Percentiles rank a stretch among this genome's conserved stretches.
These are phyloP conservation scores for Ophiocordyceps camponoti-leonardi DNA, from an alignment of 2,329 filamentous ascomycete species.

Conservation along the genomic window DNA sequence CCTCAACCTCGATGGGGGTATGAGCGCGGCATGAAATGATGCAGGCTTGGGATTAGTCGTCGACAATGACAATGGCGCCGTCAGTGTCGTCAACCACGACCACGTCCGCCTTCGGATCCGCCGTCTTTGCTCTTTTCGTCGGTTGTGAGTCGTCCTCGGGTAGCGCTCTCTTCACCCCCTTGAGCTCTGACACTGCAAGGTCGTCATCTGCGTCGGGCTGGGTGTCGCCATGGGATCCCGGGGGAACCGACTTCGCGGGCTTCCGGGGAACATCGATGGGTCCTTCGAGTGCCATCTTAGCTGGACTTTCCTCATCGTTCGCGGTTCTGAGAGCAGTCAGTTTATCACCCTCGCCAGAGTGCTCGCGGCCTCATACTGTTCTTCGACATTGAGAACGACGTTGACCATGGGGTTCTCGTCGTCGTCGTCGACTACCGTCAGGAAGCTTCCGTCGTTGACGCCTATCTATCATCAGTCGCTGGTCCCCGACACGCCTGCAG, in stretches of 20 bases:
- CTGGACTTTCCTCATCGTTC: constrained; percentile 32
- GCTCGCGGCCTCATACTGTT: constrained; percentile 29
- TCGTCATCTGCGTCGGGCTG: constrained; percentile 23
- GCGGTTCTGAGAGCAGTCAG: constrained; percentile 21
- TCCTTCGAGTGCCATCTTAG: constrained; percentile 27
- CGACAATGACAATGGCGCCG: constrained; percentile 52
- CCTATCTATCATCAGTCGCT: constrained; percentile 21
- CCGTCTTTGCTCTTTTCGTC: constrained; percentile 31
- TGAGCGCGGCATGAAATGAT: constrained; percentile 43
- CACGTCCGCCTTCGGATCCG: constrained; percentile 17
- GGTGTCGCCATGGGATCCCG: constrained; percentile 21
- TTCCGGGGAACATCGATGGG: constrained; percentile 34
- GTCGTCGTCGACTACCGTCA: constrained; percentile 75
- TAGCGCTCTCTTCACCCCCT: constrained; percentile 27
- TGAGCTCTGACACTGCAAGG: constrained; percentile 11
- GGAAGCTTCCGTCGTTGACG: constrained; percentile 54
- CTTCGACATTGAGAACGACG: constrained; percentile 53
- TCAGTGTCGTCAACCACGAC: constrained; percentile 35
- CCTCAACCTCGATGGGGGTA: constrained; percentile 69
- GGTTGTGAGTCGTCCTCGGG: constrained; percentile 23
- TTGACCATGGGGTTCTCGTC: constrained; percentile 62
- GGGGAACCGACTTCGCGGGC: constrained; percentile 22
- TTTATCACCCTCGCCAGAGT: neutral
- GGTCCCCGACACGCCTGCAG: neutral
- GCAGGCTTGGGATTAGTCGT: constrained; percentile 23